Conservation (phyloP, 2,329 filamentous ascomycete genomes). For the Helminthosporium solani region DNA sequence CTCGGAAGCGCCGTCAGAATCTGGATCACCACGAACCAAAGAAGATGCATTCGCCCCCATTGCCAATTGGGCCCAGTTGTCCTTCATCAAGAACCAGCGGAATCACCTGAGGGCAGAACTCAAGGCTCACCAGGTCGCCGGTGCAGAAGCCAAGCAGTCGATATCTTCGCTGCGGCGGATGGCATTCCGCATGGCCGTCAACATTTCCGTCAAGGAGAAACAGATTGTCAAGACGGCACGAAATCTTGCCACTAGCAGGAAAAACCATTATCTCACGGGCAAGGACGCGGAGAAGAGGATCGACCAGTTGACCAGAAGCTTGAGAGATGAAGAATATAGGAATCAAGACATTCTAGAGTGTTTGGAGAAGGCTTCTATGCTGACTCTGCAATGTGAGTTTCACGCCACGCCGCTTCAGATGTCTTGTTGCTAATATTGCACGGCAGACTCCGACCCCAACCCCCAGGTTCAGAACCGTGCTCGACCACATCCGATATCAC, state of each 20-base stretch:
- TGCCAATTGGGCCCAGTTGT: constrained; percentile 41
- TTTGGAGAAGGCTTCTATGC: constrained; percentile 37
- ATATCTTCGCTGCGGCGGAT: constrained; percentile 38
- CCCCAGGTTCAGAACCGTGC: constrained; percentile 19
- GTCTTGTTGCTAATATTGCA: constrained; percentile 6
- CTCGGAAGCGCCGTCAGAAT: constrained; percentile 9
- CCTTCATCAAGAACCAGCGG: constrained; percentile 38
- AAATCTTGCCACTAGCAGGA: constrained; percentile 34
- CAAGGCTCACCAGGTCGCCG: constrained; percentile 35
- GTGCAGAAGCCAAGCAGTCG: constrained; percentile 36
- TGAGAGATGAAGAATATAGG: constrained; percentile 37
- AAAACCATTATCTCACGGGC: constrained; percentile 32
- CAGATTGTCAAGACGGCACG: constrained; percentile 37
- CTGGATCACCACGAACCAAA: constrained; percentile 13
- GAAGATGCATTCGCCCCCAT: constrained; percentile 30
- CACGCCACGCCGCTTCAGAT: not conserved
- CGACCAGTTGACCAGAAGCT: constrained; percentile 30
- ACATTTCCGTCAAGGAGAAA: constrained; percentile 43
- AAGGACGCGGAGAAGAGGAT: constrained; percentile 38
- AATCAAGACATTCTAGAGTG: constrained; percentile 41
- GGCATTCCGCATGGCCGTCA: constrained; percentile 42
- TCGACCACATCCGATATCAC: constrained; percentile 30
- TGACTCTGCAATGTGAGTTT: constrained; percentile 40
- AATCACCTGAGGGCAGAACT: constrained; percentile 35
- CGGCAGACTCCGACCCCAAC: constrained; percentile 29